Percentiles rank a stretch among this genome's conserved stretches.
These are phyloP conservation scores for Rhynchosporium agropyri DNA, from an alignment of 2,329 filamentous ascomycete genomes.

Conservation along the genomic window DNA sequence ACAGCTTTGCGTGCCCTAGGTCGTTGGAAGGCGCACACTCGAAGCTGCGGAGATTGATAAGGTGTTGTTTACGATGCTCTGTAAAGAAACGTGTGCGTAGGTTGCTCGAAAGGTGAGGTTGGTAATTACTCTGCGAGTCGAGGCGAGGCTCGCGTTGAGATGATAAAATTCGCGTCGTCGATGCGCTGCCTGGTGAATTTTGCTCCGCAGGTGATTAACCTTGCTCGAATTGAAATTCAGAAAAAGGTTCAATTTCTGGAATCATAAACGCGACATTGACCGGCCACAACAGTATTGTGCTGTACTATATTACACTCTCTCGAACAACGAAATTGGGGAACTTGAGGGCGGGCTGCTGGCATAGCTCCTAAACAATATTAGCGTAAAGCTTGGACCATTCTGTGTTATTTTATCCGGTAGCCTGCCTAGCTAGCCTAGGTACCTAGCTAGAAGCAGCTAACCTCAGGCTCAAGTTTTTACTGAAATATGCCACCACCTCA, in stretches of 20 bases:
- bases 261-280: background rate
- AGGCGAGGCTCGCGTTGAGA: background rate
- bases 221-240: background rate
- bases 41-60: background rate
- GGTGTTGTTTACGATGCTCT: background rate
- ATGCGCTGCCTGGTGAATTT: background rate
- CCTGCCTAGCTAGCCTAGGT: too few relatives aligned
- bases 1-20: background rate
- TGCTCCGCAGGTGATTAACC: background rate
- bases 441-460: too few relatives aligned
- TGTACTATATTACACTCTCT: background rate
- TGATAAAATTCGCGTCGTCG: background rate
- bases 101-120: slow-evolving; percentile 6
- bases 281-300: background rate
- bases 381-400: slow-evolving; percentile 1
- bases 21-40: background rate
- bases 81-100: background rate
- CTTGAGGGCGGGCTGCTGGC: background rate
- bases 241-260: background rate
- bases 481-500: too few relatives aligned
- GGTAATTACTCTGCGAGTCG: background rate
- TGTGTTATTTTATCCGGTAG: too few relatives aligned
- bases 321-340: background rate
- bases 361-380: background rate
- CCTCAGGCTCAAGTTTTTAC: too few relatives aligned